Base-by-base conservation (phyloP, 129 eudicot genomes). In the Tagetes patula region DNA sequence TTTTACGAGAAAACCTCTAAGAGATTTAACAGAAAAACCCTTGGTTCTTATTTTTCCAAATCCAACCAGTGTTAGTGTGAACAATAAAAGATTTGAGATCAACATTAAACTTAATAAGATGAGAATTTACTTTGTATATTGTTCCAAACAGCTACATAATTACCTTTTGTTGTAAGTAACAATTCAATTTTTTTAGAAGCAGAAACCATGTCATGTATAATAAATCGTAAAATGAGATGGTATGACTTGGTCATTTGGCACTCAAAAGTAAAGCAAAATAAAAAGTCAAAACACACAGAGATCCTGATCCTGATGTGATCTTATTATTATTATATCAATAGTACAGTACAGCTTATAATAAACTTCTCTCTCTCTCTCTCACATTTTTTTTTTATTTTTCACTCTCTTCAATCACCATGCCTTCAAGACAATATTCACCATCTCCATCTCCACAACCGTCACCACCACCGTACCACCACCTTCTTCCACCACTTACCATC, bases 371-470 rank as follows among this genome's bases (percentile, higher is more conserved):
- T 54, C 65, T 43, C 48, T 43, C 48, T 6, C 8, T 4, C 8
- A 0, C 10, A 8, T 40, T 10, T 50, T 3, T 40, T 45, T 9
- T 9, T 40, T 10, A 50, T 3, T 40, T 45, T 9, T 72, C 65
- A 14, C 75, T 27, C 55, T 38, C 76, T 34, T 14, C 70, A 58
- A 72, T 58, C 67, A 75, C 47, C 74, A 89, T 89, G 95, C 96
- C 96, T 27, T 89, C 96, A 27, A 87, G 89, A 14, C 69, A 77
- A 14, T 84, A 88, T 47, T 38, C 80, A 12, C 62, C 77, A 13
- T 38, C 79, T 61, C 74, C 77, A 13, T 61, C 79, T 1, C 73
- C 75, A 39, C 75, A 81, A 38, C 79, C 86, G 32, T 82, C 78
- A 33, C 54, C 88, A 34, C 85, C 52, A 71, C 76, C 14, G 39